Conservation (phyloP, 2,329 filamentous ascomycete genomes). For the Penicillium sp. region DNA sequence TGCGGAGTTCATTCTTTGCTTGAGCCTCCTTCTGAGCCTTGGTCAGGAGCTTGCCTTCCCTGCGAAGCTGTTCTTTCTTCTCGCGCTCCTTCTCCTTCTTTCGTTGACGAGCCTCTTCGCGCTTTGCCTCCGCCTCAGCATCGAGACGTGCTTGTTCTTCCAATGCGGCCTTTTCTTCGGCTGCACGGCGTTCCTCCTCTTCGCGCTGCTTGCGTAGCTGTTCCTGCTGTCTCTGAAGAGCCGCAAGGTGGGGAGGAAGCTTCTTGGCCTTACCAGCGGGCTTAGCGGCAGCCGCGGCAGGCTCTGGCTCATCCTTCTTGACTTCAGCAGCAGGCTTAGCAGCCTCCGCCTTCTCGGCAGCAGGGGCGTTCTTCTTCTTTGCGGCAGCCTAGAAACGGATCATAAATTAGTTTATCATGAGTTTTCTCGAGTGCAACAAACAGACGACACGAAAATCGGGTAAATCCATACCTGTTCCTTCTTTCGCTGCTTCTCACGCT, state of each 20-base stretch:
- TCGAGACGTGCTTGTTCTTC: conserved; percentile 43
- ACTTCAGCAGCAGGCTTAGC: conserved; percentile 56
- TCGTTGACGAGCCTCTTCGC: conserved; percentile 50
- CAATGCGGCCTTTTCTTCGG: conserved; percentile 46
- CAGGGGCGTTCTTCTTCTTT: conserved; percentile 69
- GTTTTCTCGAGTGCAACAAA: background rate
- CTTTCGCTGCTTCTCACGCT: conserved; percentile 96
- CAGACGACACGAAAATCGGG: background rate
- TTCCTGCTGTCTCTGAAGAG: conserved; percentile 56
- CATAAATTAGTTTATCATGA: conserved; percentile 11
- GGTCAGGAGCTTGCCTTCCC: conserved; percentile 54
- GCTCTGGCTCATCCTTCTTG: conserved; percentile 52
- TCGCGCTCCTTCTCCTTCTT: conserved; percentile 56
- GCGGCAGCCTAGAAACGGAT: conserved; percentile 67
- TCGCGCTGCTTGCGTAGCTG: conserved; percentile 50
- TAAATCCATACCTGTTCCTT: conserved; percentile 79
- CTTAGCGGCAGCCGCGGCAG: conserved; percentile 36
- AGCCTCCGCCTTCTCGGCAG: conserved; percentile 58
- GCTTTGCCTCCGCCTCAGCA: conserved; percentile 53
- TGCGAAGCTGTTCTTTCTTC: conserved; percentile 55
- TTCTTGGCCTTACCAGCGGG: conserved; percentile 81
- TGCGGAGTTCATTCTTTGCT: conserved; percentile 51
- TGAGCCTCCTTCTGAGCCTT: conserved; percentile 54
- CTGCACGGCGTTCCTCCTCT: conserved; percentile 47
- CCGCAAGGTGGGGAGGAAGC: conserved; percentile 62